Percentiles rank a stretch among this genome's conserved stretches.
Evolutionary conservation across 495 filamentous ascomycete genomes (phyloP).

Genomic region (Penicillium canariense): DNA sequence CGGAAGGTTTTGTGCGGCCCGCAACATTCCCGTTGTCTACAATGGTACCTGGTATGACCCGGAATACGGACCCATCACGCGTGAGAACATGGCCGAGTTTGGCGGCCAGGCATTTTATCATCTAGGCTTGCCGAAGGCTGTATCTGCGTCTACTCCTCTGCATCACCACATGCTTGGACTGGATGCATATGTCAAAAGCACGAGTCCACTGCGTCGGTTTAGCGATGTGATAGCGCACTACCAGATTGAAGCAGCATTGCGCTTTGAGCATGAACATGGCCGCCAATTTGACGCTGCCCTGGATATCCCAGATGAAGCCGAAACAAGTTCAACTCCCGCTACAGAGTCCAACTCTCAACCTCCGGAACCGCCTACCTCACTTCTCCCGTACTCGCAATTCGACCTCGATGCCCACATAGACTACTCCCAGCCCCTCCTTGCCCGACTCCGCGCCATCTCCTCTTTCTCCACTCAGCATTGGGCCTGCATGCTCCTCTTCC

Average conservation of each 20-base stretch:
- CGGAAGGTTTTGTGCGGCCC: slow-evolving; percentile 68
- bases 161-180: slow-evolving; percentile 62
- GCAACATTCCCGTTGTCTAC: slow-evolving; percentile 77
- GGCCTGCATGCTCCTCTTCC: slow-evolving; percentile 67
- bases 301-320: slow-evolving; percentile 12
- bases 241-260: slow-evolving; percentile 82
- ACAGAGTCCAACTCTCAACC: not conserved
- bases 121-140: slow-evolving; percentile 45
- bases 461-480: slow-evolving; percentile 51
- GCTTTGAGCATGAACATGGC: slow-evolving; percentile 61
- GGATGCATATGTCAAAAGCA: slow-evolving; percentile 72
- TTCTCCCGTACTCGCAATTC: slow-evolving; percentile 61
- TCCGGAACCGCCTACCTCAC: slow-evolving; percentile 12
- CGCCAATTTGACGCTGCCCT: slow-evolving; percentile 44
- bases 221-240: slow-evolving; percentile 83
- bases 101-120: slow-evolving; percentile 33
- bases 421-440: slow-evolving; percentile 31
- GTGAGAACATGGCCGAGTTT: slow-evolving; percentile 32
- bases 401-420: slow-evolving; percentile 51
- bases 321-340: no score
- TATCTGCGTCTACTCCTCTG: slow-evolving; percentile 49
- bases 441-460: slow-evolving; percentile 34
- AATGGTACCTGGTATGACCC: slow-evolving; percentile 65
- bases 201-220: slow-evolving; percentile 83
- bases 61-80: slow-evolving; percentile 43